Evolutionary conservation across 768 basidiomycete genomes (phyloP), one percentile per base, ranked within the genome.

Genomic region (Suillus spraguei): DNA sequence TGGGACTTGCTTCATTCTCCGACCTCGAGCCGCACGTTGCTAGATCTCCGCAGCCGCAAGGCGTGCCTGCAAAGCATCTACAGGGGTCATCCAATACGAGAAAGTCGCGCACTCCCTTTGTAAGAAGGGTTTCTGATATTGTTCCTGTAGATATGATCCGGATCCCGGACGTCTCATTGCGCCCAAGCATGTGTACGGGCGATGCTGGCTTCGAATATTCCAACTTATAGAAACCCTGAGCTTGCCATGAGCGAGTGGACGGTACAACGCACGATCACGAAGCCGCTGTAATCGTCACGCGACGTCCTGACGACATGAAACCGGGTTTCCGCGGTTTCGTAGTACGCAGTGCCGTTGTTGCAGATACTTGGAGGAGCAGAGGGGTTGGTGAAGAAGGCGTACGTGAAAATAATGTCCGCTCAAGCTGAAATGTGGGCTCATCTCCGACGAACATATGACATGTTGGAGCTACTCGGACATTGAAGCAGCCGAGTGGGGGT

Each of bases 191-290:
- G 36, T 74, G 69, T 33, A 75, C 59, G 24, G 59, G 63, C 32
- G 64, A 77, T 47, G 54, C 71, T 72, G 11, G 77, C 75, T 61
- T 80, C 75, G 66, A 79, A 75, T 59, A 80, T 78, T 46, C 74
- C 75, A 16, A 78, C 35, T 63, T 63, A 8, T 54, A 10, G 47
- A 59, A 35, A 24, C 41, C 44, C 52, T 66, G 42, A 66, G 62
- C 55, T 52, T 53, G 32, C 59, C 22, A 63, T 36, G 55, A 63
- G 65, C 32, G 49, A 24, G 41, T 61, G 62, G 22, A 65, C 58
- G 39, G 33, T 61, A 49, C 59, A 61, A 38, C 47, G 58, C n/a
- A 62, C 65, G 32, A 65, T 60, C 46, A 60, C 53, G 59, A 63
- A 63, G 44, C 63, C 54, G 46, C 54, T 46, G 50, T 35, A 65